Base-by-base conservation (phyloP, 805 yeast species). In the Metschnikowia lunata region DNA sequence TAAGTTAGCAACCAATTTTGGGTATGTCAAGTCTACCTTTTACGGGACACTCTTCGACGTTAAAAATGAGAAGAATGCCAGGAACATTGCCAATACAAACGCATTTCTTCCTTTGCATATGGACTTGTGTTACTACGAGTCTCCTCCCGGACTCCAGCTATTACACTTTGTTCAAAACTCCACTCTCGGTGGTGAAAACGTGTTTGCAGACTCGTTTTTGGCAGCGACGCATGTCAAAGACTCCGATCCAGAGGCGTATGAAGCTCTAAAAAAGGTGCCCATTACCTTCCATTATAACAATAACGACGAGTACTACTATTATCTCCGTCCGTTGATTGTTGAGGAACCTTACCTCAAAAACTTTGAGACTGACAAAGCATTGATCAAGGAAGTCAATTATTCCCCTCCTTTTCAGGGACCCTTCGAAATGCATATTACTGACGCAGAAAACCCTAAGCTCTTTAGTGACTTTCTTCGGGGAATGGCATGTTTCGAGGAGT, bases 361-460 rank as follows among this genome's bases (percentile, higher is more conserved):
- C 45, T 67, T 68, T 14, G 57, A 59, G 12, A 43, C 57, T 13
- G 60, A 65, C 6, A 59, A 46, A 7, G 58, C 61, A 0, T 45
- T 56, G 31, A 76, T 83, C 50, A 75, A 74, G 52, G 81, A 76
- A 42, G 76, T 84, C 14, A 83, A 83, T 57, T 85, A 85, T 60
- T 80, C 91, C 0, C 93, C 95, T 2, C 91, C 90, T 9, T 85
- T 83, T 66, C 95, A 85, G 57, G 91, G 86, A 0, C 91, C 91
- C 1, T 78, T 80, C 45, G 88, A 83, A 50, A 64, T 63, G 43
- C 81, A 80, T 14, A 72, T 78, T n/a, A 69, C 72, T 13, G 63
- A 63, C 11, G 62, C 66, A 29, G 53, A 50, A 26, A 33, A 50
- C 34, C 43, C 52, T 6, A 63, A 66, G 34, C 54, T 72, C 8